phyloP scores from a whole-genome alignment of 2,329 filamentous ascomycete species.

The Penicillium sp. region DNA sequence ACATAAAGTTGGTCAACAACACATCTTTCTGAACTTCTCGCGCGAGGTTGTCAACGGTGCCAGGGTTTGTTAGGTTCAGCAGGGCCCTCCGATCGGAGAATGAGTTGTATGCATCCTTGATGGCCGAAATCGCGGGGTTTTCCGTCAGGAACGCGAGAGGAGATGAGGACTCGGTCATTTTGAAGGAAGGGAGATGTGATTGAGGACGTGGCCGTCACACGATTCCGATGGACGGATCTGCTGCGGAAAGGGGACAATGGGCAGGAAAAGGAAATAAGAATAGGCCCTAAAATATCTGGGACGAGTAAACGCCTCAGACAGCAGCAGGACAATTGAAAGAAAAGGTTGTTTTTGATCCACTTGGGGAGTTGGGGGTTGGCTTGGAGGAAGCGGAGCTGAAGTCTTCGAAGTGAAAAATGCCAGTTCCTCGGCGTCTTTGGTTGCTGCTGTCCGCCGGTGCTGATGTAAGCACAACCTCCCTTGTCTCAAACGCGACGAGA shows the following conservation, averaged over 20 bases:
- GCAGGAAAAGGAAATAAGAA: constrained; percentile 22
- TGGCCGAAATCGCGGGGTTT: constrained; percentile 63
- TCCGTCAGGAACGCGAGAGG: constrained; percentile 62
- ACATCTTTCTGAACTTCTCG: constrained; percentile 95
- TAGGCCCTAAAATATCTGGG: constrained; percentile 26
- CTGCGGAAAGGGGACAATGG: constrained; percentile 19
- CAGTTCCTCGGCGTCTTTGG: constrained; percentile 31
- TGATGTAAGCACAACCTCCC: constrained; percentile 15
- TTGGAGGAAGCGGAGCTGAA: constrained; percentile 20
- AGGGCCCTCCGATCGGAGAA: constrained; percentile 82
- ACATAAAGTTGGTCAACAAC: constrained; percentile 93
- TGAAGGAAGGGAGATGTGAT: constrained; percentile 14
- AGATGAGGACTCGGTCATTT: constrained; percentile 41
- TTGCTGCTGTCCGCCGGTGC: constrained; percentile 22
- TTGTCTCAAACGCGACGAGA: no score
- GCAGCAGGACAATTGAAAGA: constrained; percentile 6
- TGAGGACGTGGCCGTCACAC: constrained; percentile 24
- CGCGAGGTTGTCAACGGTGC: constrained; percentile 80
- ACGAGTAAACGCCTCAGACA: constrained; percentile 21
- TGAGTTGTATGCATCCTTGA: constrained; percentile 71
- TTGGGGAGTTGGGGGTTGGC: constrained; percentile 17
- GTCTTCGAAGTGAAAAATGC: constrained; percentile 30
- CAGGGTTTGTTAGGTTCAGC: constrained; percentile 85
- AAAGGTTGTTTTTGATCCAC: constrained; percentile 23
- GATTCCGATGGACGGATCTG: constrained; percentile 22